Conservation (phyloP, 1,139 yeast species). For the Blastobotrys capitulatus region DNA sequence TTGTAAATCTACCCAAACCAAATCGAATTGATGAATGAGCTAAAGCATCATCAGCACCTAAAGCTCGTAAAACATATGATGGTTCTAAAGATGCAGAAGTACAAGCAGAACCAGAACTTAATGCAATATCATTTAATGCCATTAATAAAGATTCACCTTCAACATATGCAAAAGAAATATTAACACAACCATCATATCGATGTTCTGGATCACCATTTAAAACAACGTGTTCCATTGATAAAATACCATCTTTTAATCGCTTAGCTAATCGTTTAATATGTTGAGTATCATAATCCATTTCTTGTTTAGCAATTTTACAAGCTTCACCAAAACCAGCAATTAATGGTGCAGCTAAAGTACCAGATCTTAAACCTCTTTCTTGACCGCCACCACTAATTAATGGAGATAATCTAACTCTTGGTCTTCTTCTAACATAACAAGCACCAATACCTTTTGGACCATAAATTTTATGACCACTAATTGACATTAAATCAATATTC, state of each 20-base stretch:
- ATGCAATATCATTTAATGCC: slow-evolving; percentile 96
- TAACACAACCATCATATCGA: slow-evolving; percentile 89
- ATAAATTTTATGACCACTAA: slow-evolving; percentile 92
- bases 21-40: slow-evolving; percentile 97
- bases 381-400: slow-evolving; percentile 98
- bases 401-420: slow-evolving; percentile 95
- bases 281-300: slow-evolving; percentile 64
- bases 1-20: slow-evolving; percentile 96
- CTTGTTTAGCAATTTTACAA: slow-evolving; percentile 72
- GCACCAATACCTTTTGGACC: slow-evolving; percentile 99
- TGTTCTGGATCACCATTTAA: slow-evolving; percentile 76
- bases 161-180: slow-evolving; percentile 91
- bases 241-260: slow-evolving; percentile 65
- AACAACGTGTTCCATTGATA: slow-evolving; percentile 81
- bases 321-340: slow-evolving; percentile 98
- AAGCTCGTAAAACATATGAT: slow-evolving; percentile 89
- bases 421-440: slow-evolving; percentile 90
- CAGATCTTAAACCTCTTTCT: slow-evolving; percentile 96
- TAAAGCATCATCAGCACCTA: slow-evolving; percentile 96
- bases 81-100: slow-evolving; percentile 98
- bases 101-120: slow-evolving; percentile 98
- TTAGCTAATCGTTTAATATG: slow-evolving; percentile 69
- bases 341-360: slow-evolving; percentile 93
- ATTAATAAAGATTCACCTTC: slow-evolving; percentile 96
- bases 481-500: slow-evolving; percentile 89